Conservation (phyloP, 1,284 basidiomycete species). For the Cryptococcus amylolentus region DNA sequence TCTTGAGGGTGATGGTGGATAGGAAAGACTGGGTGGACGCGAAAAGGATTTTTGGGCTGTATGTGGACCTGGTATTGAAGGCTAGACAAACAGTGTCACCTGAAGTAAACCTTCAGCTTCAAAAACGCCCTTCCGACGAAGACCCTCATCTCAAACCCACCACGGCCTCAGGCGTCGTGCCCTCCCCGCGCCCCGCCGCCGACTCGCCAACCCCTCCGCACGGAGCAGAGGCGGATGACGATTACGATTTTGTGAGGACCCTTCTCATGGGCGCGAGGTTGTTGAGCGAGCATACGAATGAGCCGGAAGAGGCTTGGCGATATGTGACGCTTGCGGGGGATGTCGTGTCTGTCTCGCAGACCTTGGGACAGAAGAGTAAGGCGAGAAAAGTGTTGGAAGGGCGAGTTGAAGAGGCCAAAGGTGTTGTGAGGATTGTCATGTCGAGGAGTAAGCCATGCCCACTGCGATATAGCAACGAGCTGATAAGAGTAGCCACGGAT, state of each 20-base stretch:
- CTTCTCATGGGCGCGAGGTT: conserved; percentile 70
- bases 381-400: conserved; percentile 17
- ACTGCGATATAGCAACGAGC: not conserved
- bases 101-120: conserved; percentile 47
- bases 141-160: conserved; percentile 13
- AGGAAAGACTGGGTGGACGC: conserved; percentile 66
- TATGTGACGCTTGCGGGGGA: conserved; percentile 45
- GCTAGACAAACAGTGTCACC: conserved; percentile 60
- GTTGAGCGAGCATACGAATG: conserved; percentile 55
- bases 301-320: conserved; percentile 47
- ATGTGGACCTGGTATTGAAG: conserved; percentile 78
- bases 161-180: conserved; percentile 13
- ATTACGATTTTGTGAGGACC: conserved; percentile 70
- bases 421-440: conserved; percentile 47
- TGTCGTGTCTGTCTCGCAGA: conserved; percentile 18
- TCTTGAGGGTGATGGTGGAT: conserved; percentile 66
- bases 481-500: conserved; percentile 59
- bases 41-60: conserved; percentile 70
- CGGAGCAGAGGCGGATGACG: conserved; percentile 51
- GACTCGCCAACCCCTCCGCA: not conserved
- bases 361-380: not conserved
- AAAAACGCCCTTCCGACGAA: conserved; percentile 36
- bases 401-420: conserved; percentile 45
- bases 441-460: conserved; percentile 29
- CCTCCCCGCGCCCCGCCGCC: not conserved